These are phyloP conservation scores for Typha latifolia DNA, from an alignment of 176 grass and related monocot species.

Conservation along the genomic window DNA sequence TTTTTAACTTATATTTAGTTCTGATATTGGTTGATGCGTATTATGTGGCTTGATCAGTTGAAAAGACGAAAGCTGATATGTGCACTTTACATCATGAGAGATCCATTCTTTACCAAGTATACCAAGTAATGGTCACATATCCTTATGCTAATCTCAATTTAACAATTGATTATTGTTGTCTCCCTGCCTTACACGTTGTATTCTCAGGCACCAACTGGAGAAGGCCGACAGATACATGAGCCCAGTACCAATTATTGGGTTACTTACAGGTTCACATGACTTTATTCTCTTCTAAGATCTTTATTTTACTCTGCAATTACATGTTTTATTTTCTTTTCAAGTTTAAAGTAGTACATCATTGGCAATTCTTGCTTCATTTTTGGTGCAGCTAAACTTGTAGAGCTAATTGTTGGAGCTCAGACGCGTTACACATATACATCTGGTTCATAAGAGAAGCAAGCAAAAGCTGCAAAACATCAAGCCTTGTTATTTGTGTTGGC, in stretches of 20 bases:
- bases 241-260: constrained; percentile 68
- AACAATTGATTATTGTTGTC: background rate
- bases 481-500: background rate
- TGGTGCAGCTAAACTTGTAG: constrained; percentile 65
- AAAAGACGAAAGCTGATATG: constrained; percentile 90
- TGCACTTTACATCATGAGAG: constrained; percentile 85
- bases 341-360: background rate
- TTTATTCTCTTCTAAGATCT: background rate
- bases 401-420: constrained; percentile 79
- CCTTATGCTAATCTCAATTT: background rate
- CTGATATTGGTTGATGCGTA: constrained; percentile 3
- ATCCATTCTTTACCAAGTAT: constrained; percentile 82
- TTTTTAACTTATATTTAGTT: constrained; percentile 5
- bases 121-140: constrained; percentile 45
- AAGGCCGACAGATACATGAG: constrained; percentile 55
- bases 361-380: constrained; percentile 19
- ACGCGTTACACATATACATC: constrained; percentile 89
- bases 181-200: constrained; percentile 10
- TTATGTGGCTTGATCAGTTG: constrained; percentile 33
- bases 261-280: constrained; percentile 43
- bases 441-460: constrained; percentile 46
- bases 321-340: background rate
- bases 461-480: background rate
- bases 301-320: background rate
- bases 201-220: constrained; percentile 62